A percentile compares a stretch with the other conserved stretches of the same genome.
phyloP scores from a whole-genome alignment of 2,329 filamentous ascomycete species.

The Aspergillus tubingensis region DNA sequence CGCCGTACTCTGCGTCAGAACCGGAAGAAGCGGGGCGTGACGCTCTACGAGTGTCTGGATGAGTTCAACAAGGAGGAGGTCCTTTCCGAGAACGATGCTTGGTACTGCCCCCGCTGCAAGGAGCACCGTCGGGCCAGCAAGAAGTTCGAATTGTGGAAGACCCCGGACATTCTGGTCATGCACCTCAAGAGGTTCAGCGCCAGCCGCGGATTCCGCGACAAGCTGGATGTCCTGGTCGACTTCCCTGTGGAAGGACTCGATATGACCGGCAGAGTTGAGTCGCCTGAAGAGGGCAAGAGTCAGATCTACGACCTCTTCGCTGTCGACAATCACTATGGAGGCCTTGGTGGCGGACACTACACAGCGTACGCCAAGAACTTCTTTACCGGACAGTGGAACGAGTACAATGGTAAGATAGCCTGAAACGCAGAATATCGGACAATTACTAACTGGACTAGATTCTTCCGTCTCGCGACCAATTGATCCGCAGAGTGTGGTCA shows the following conservation, averaged over 20 bases:
- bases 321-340: slow-evolving; percentile 94
- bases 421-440: not conserved
- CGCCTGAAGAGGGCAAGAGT: slow-evolving; percentile 77
- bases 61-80: slow-evolving; percentile 95
- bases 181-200: slow-evolving; percentile 96
- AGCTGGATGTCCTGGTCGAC: slow-evolving; percentile 86
- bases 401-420: slow-evolving; percentile 78
- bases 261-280: slow-evolving; percentile 74
- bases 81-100: slow-evolving; percentile 91
- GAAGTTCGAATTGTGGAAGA: slow-evolving; percentile 96
- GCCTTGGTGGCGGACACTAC: slow-evolving; percentile 92
- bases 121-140: slow-evolving; percentile 90
- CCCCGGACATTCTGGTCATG: slow-evolving; percentile 90
- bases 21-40: slow-evolving; percentile 74
- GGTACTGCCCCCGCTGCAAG: slow-evolving; percentile 97
- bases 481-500: slow-evolving; percentile 66
- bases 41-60: slow-evolving; percentile 84
- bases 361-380: slow-evolving; percentile 95
- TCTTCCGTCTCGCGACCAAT: slow-evolving; percentile 66
- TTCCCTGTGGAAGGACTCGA: slow-evolving; percentile 89
- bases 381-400: slow-evolving; percentile 85
- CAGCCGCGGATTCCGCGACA: slow-evolving; percentile 78
- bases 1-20: slow-evolving; percentile 64
- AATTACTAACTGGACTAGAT: slow-evolving; percentile 61
- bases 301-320: slow-evolving; percentile 91